Evolutionary conservation across 2,329 filamentous ascomycete species (phyloP).

Genomic region (Triangularia setosa): DNA sequence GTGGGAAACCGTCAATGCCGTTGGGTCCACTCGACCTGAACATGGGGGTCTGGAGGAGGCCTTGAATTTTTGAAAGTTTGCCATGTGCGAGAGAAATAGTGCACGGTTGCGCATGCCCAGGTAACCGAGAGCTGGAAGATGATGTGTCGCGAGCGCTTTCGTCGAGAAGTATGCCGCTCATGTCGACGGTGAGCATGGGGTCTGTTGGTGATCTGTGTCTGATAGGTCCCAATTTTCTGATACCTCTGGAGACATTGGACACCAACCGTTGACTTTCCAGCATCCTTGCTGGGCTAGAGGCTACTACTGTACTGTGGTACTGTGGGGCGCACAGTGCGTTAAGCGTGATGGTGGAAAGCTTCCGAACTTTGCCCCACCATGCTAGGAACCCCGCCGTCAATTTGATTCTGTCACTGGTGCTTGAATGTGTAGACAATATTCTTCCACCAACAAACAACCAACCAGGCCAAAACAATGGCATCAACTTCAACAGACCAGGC

Average conservation of each 20-base stretch:
- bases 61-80: neutral
- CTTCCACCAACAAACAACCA: slow-evolving; percentile 1
- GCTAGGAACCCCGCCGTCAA: neutral
- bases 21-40: neutral
- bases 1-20: neutral
- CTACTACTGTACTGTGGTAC: no score
- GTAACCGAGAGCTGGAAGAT: neutral
- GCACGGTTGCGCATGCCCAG: neutral
- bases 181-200: neutral
- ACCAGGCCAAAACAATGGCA: slow-evolving; percentile 15
- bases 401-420: neutral
- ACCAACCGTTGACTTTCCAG: neutral
- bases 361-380: neutral
- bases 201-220: neutral
- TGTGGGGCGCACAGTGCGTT: neutral
- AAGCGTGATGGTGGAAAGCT: neutral
- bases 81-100: neutral
- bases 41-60: neutral
- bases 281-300: neutral
- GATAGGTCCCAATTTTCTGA: neutral
- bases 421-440: neutral
- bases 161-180: neutral
- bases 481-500: slow-evolving; percentile 9
- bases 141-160: neutral
- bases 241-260: neutral